phyloP scores from a whole-genome alignment of 1,284 basidiomycete species.

The Irpex rosettiformis region DNA sequence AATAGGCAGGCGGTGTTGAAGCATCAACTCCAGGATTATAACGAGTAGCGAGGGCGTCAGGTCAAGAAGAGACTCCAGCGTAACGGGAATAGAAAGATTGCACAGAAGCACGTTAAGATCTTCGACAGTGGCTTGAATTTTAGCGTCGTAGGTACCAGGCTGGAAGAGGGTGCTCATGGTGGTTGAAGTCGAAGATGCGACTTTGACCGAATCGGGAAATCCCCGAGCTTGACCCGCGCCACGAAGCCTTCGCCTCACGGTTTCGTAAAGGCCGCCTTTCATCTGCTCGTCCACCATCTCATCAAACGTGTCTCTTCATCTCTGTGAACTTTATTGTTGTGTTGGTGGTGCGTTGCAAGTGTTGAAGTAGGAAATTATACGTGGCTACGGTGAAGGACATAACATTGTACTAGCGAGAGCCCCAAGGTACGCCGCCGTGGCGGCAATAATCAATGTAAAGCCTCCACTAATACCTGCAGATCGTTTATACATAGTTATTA shows the following conservation, averaged over 20 bases:
- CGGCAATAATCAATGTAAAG: no score
- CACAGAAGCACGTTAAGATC: slow-evolving; percentile 46
- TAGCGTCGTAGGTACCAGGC: neutral
- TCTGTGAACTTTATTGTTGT: no score
- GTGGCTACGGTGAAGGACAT: no score
- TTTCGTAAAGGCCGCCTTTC: no score
- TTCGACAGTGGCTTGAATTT: slow-evolving; percentile 21
- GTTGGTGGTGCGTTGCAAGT: no score
- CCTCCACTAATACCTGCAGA: no score
- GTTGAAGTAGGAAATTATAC: no score
- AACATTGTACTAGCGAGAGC: no score
- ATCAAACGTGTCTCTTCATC: no score
- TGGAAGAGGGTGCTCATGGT: slow-evolving; percentile 3
- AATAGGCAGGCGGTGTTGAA: slow-evolving; percentile 46
- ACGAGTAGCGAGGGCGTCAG: slow-evolving; percentile 70
- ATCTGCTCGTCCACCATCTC: no score
- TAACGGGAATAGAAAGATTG: slow-evolving; percentile 49
- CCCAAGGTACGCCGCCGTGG: no score
- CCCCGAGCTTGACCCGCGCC: neutral
- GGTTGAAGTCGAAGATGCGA: neutral
- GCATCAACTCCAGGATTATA: slow-evolving; percentile 58
- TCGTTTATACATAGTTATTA: neutral
- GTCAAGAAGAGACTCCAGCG: slow-evolving; percentile 55
- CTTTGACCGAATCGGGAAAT: neutral
- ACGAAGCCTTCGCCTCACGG: neutral